These are phyloP conservation scores for Syncephalastrum contaminatum DNA, from an alignment of 371 early-diverging fungal genomes.

Conservation along the genomic window DNA sequence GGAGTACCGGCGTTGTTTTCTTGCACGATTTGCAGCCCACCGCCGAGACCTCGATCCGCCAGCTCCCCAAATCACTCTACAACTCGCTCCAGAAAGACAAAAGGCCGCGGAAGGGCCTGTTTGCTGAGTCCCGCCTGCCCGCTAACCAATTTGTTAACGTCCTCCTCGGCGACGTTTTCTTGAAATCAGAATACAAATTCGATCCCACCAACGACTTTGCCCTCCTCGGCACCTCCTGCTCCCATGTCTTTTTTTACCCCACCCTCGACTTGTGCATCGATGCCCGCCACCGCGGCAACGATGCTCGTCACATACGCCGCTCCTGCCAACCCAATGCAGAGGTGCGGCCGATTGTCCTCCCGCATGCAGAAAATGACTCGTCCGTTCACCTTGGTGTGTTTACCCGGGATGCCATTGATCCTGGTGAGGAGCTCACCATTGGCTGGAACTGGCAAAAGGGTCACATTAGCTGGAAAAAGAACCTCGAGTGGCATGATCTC, in stretches of 20 bases:
- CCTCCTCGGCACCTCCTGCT: conserved; percentile 59
- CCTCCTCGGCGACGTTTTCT: conserved; percentile 67
- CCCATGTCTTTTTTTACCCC: conserved; percentile 75
- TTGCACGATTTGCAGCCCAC: conserved; percentile 8
- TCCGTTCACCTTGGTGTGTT: conserved; percentile 73
- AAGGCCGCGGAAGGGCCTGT: conserved; percentile 55
- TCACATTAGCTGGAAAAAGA: conserved; percentile 40
- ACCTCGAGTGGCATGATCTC: conserved; percentile 22
- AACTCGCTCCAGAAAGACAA: conserved; percentile 14
- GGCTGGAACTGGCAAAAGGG: conserved; percentile 74
- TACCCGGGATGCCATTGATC: conserved; percentile 54
- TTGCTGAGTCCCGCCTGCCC: conserved; percentile 64
- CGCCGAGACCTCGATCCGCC: conserved; percentile 19
- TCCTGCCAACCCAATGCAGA: conserved; percentile 76
- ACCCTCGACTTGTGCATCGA: conserved; percentile 74
- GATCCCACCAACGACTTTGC: conserved; percentile 61
- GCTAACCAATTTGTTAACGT: conserved; percentile 66
- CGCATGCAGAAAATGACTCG: conserved; percentile 31
- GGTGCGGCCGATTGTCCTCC: conserved; percentile 62
- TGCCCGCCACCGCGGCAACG: conserved; percentile 68
- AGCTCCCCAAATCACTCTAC: conserved; percentile 17
- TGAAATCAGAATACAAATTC: conserved; percentile 67
- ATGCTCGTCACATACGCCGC: conserved; percentile 69
- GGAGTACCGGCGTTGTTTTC: conserved; percentile 10
- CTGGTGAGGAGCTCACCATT: conserved; percentile 75